Conservation (phyloP, 441 rosid species). For the Gossypium trilobum region DNA sequence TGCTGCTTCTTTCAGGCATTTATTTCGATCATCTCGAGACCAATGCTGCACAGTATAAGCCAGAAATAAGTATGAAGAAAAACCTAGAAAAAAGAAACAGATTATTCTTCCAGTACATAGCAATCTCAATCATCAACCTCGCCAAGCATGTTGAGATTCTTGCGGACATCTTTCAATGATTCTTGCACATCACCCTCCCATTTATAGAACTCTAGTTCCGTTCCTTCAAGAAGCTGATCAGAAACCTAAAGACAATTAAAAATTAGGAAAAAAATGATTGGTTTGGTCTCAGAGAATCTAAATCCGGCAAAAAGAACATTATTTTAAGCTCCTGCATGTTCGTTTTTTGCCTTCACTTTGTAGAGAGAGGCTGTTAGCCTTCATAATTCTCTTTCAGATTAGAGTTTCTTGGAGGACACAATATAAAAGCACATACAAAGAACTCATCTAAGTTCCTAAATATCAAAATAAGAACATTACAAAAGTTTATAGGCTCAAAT, state of each 20-base stretch:
- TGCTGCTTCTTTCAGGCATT: conserved; percentile 68
- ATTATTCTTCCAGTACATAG: not conserved
- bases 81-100: conserved; percentile 7
- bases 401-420: not conserved
- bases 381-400: not conserved
- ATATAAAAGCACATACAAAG: not conserved
- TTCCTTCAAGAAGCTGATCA: conserved; percentile 54
- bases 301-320: not conserved
- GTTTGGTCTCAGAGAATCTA: not conserved
- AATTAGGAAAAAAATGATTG: not conserved
- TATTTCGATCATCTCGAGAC: conserved; percentile 67
- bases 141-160: conserved; percentile 70
- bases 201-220: conserved; percentile 50
- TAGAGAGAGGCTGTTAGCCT: not conserved
- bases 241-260: conserved; percentile 42
- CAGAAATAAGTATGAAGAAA: conserved; percentile 16
- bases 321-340: not conserved
- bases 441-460: not conserved
- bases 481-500: not conserved
- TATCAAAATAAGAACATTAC: not conserved
- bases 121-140: conserved; percentile 41
- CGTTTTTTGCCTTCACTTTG: not conserved
- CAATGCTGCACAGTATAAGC: conserved; percentile 47
- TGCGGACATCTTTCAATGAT: conserved; percentile 52
- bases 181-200: conserved; percentile 60